Evolutionary conservation across 495 filamentous ascomycete genomes (phyloP), one percentile per base, ranked within the genome.

Genomic region (Neurospora sp.): DNA sequence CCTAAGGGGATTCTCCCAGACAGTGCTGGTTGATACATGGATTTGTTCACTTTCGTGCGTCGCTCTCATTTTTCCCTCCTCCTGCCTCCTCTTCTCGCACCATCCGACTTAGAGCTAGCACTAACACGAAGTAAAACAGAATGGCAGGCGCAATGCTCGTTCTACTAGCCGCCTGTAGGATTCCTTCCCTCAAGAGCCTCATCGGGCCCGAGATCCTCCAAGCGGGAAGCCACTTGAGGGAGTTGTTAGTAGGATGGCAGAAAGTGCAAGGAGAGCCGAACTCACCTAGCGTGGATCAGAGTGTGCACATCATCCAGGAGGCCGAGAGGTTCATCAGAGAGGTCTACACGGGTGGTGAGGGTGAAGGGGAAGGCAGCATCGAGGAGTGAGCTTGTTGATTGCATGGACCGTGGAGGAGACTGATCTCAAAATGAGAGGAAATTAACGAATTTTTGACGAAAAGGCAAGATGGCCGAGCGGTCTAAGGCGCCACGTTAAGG

Each of bases 21-120:
- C 83, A 0, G 75, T 85, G 9, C 72, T 85, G 77, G 78, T 86
- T 1, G 84, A 86, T 74, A 84, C 84, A 0, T 86, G 84, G 84
- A 84, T 85, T 37, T 86, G 83, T 71, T 83, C 84, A 10, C 74
- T 86, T 12, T 84, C 82, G 84, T 84, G 76, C 73, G 83, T 82
- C 70, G 9, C 27, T 31, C 27, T 70, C 45, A 7, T 39, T 12
- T n/a, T 8, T 37, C 5, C 18, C 22, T 42, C n/a, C 16, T 9
- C 18, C 31, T 20, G 22, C 16, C 35, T 27, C 18, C 0, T 31
- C 14, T 18, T 12, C 22, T 31, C 6, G 5, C 20, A 5, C 3
- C 22, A 44, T 35, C 18, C 10, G 14, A 31, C 8, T 3, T 18
- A 20, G 16, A n/a, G 18, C n/a, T 22, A 10, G 7, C 35, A 37